These are phyloP conservation scores for Anthoceros angustus DNA, from an alignment of 225 moss, liverwort and hornwort genomes.

Conservation along the genomic window DNA sequence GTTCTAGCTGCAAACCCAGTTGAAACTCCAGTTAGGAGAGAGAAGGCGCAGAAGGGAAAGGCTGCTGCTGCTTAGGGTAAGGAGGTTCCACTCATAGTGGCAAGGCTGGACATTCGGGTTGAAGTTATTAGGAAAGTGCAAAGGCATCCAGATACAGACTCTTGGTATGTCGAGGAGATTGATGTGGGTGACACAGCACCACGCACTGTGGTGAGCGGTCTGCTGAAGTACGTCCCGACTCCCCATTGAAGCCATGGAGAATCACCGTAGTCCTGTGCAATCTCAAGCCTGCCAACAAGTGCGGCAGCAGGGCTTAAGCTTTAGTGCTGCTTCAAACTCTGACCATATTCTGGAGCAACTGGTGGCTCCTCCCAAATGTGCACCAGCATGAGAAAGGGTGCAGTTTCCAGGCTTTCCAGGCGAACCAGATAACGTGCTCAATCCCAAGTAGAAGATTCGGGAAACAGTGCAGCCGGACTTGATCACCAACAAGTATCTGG, in stretches of 20 bases:
- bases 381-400: slow-evolving; percentile 43
- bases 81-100: slow-evolving; percentile 45
- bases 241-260: slow-evolving; percentile 48
- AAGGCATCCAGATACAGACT: slow-evolving; percentile 50
- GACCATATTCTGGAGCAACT: slow-evolving; percentile 67
- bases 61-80: slow-evolving; percentile 26
- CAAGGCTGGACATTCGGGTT: slow-evolving; percentile 70
- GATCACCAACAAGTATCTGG: no score
- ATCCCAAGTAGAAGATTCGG: slow-evolving; percentile 26
- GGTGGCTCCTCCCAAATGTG: slow-evolving; percentile 49
- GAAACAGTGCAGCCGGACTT: no score
- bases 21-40: no score
- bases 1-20: no score
- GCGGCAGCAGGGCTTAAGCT: slow-evolving; percentile 80
- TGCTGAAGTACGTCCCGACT: slow-evolving; percentile 87
- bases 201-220: slow-evolving; percentile 46
- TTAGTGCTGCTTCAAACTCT: slow-evolving; percentile 64
- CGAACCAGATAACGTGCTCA: slow-evolving; percentile 60
- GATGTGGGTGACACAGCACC: slow-evolving; percentile 41
- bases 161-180: slow-evolving; percentile 45
- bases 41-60: slow-evolving; percentile 13
- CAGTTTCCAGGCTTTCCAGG: slow-evolving; percentile 1
- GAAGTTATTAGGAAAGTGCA: slow-evolving; percentile 56
- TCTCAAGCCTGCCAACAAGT: slow-evolving; percentile 77
- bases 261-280: slow-evolving; percentile 47